Percentiles rank a stretch among this genome's conserved stretches.
These are phyloP conservation scores for Colletotrichum plurivorum DNA, from an alignment of 2,329 filamentous ascomycete species.

Conservation along the genomic window DNA sequence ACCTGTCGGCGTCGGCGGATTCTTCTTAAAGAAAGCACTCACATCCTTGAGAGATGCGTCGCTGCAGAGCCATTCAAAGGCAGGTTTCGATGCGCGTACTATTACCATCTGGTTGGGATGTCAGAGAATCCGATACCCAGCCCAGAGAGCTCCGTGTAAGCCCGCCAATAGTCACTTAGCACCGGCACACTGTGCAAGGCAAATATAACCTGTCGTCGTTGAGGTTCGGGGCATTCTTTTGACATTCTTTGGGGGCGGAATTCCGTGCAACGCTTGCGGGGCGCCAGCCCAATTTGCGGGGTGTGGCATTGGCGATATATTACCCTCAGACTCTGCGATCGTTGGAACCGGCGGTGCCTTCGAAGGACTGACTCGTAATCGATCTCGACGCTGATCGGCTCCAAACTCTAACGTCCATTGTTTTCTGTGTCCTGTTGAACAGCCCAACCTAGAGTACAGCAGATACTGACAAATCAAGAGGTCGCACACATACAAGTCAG, in stretches of 20 bases:
- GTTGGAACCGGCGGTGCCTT: background rate
- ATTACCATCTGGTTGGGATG: background rate
- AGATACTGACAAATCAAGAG: too few relatives aligned
- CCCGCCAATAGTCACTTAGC: slow-evolving; percentile 8
- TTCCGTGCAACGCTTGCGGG: slow-evolving; percentile 1
- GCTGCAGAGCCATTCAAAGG: too few relatives aligned
- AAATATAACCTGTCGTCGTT: slow-evolving; percentile 3
- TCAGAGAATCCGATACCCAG: background rate
- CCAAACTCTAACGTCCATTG: background rate
- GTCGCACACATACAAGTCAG: too few relatives aligned
- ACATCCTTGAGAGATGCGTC: too few relatives aligned
- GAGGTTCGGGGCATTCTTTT: background rate
- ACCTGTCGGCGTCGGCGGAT: too few relatives aligned
- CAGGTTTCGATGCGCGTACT: background rate
- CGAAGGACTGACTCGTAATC: background rate
- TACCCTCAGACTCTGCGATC: background rate
- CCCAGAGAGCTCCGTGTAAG: background rate
- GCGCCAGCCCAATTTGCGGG: background rate
- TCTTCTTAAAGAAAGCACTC: background rate
- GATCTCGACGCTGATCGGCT: background rate
- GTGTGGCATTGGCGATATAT: slow-evolving; percentile 4
- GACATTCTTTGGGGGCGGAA: slow-evolving; percentile 6
- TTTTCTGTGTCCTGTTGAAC: background rate
- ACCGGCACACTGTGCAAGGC: background rate
- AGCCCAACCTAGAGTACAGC: too few relatives aligned